Evolutionary conservation across 2,329 filamentous ascomycete genomes (phyloP).

Genomic region (Beauveria sp.): DNA sequence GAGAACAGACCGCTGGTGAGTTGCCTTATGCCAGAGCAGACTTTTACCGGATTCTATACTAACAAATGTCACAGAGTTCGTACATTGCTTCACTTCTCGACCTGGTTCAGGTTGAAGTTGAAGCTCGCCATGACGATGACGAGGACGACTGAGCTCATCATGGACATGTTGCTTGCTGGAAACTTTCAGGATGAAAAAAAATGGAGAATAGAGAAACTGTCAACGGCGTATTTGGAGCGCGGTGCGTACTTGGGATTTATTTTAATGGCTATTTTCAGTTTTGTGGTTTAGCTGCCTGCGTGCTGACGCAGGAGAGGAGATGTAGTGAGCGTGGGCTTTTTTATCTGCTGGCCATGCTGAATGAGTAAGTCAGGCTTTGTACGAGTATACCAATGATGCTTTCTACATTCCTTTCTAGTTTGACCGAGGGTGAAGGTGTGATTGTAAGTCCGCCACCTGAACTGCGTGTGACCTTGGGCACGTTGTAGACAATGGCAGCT

Average conservation of each 20-base stretch:
- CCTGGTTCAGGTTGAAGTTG: constrained; percentile 25
- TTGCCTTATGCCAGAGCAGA: constrained; percentile 10
- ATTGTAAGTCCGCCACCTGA: no score
- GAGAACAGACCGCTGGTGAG: constrained; percentile 57
- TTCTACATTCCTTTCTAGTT: neutral
- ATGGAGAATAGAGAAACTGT: neutral
- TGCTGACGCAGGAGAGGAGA: neutral
- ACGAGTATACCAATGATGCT: constrained; percentile 4
- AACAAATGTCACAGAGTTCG: constrained; percentile 23
- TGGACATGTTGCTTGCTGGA: neutral
- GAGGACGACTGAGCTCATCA: neutral
- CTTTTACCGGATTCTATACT: neutral
- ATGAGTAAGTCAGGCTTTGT: neutral
- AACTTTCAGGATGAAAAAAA: neutral
- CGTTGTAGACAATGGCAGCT: no score
- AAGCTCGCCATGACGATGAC: constrained; percentile 18
- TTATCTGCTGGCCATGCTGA: neutral
- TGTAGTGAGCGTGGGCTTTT: neutral
- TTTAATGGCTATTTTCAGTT: neutral
- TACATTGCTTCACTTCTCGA: constrained; percentile 34
- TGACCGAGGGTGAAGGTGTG: no score
- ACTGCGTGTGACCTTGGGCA: no score
- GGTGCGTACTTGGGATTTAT: neutral
- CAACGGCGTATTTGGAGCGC: constrained; percentile 2
- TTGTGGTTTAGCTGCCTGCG: neutral